These are phyloP conservation scores for Craspedostauros australis DNA, from an alignment of 108 stramenopile species.

Conservation along the genomic window DNA sequence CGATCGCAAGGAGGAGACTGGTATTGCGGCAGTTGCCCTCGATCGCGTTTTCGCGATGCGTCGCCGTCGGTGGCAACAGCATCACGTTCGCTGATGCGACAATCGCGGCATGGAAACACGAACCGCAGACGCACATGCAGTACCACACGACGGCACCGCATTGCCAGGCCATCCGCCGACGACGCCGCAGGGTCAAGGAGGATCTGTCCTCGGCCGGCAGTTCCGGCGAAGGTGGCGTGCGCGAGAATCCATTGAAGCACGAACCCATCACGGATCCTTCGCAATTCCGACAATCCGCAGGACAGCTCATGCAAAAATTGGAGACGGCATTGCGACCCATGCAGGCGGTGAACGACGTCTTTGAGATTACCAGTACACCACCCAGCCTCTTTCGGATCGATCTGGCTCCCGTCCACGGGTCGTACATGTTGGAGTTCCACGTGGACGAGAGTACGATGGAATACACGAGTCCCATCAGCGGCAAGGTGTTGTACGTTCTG, in stretches of 20 bases:
- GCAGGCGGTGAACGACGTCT: conserved; percentile 47
- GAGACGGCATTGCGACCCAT: conserved; percentile 52
- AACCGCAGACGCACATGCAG: too few relatives aligned
- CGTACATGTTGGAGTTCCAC: conserved; percentile 39
- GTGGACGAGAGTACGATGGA: conserved; percentile 32
- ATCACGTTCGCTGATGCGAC: too few relatives aligned
- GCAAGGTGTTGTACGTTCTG: conserved; percentile 52
- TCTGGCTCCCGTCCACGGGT: conserved; percentile 42
- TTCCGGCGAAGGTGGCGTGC: too few relatives aligned
- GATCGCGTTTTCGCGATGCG: too few relatives aligned
- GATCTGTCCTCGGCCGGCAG: too few relatives aligned
- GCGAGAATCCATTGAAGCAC: conserved; percentile 14
- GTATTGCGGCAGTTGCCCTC: too few relatives aligned
- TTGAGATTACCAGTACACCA: conserved; percentile 39
- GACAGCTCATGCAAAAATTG: conserved; percentile 47
- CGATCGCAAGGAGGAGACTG: too few relatives aligned
- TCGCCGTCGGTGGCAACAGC: too few relatives aligned
- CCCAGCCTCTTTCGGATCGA: conserved; percentile 38
- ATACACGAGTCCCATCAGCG: conserved; percentile 62
- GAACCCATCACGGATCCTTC: conserved; percentile 14
- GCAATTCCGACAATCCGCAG: conserved; percentile 35
- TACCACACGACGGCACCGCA: too few relatives aligned
- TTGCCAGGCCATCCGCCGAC: too few relatives aligned
- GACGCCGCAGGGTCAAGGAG: too few relatives aligned
- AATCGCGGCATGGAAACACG: too few relatives aligned